Base-by-base conservation (phyloP, 768 basidiomycete species). In the Russula lepida region DNA sequence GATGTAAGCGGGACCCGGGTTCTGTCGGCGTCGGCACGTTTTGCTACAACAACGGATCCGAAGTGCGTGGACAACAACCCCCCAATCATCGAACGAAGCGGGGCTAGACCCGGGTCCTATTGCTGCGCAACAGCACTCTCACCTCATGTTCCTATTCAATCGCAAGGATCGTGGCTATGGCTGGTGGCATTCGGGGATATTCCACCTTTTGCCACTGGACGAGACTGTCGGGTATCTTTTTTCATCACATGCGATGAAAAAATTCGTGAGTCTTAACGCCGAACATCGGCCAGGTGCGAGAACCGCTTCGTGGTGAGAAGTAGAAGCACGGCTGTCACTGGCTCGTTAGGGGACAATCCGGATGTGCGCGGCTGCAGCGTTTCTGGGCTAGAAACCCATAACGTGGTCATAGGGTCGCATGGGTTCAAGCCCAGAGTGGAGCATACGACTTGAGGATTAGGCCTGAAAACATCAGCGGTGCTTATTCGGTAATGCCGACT, bases 181-280 rank as follows among this genome's bases (percentile, higher is more conserved):
- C n/a, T n/a, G n/a, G n/a, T n/a, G n/a, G 43, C 23, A 37, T 49
- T 60, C 30, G 28, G 59, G 47, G 47, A 56, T 55, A 56, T 32
- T 35, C 49, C 33, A 53, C 27, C 49, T 53, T 62, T 62, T 46
- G 60, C 60, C n/a, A 57, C 50, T 47, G 60, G 60, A 46, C 12
- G 27, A 49, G 19, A 57, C 39, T 5, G 27, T 19, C 37, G 56
- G 27, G 19, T n/a, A 30, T 43, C 12, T n/a, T 25, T 23, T 56
- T 44, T n/a, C n/a, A n/a, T n/a, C 47, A 44, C 19, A 46, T 57
- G 49, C 6, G 32, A 35, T n/a, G n/a, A 33, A 44, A 39, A 46
- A 33, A 41, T 50, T 44, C 12, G 12, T 17, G 44, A 46, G 55
- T 35, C 32, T 28, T 51, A 46, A 62, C 56, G 27, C 50, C 44